Evolutionary conservation across 768 basidiomycete species (phyloP), one percentile per base, ranked within the genome.

Genomic region (Leucogyrophana mollusca): DNA sequence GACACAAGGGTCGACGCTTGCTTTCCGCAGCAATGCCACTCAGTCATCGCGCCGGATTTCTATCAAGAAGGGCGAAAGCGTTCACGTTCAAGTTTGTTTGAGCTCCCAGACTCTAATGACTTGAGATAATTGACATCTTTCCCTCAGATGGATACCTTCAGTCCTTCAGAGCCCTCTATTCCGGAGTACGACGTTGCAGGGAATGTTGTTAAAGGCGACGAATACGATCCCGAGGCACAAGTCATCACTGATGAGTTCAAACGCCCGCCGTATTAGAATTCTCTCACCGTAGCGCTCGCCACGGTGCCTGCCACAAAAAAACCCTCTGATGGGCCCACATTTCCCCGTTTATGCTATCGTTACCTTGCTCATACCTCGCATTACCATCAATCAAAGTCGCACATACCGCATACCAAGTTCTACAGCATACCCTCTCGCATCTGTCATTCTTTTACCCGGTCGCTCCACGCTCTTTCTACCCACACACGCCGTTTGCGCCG

Each of bases 91-190:
- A 69, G 83, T 81, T 42, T 43, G 56, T 46, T 33, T 50, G 13
- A 8, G 16, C 23, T 40, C 40, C 41, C 16, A 20, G 21, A 2
- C 35, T 20, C 27, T 39, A 10, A 25, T 37, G 7, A 13, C 20
- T 22, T 23, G 3, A 42, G 3, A 23, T 36, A 45, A 45, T 43
- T 42, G 36, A 61, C n/a, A 43, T 36, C 27, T 16, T 18, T 5
- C 17, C 51, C 4, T n/a, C 50, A 87, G 83, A 87, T 87, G 85
- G 74, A 83, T 48, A 81, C 82, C 11, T 82, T 84, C 46, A 71
- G 69, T 48, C 73, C 69, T 11, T 57, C 68, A 4, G 74, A 73
- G 34, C 74, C 68, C 41, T 66, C 70, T 1, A 75, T 70, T 40
- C 45, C 69, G 24, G 76, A 75, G 42, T 86, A 82, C 54, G 82